These are phyloP conservation scores for Nemania sp. DNA, from an alignment of 2,329 filamentous ascomycete genomes.

Conservation along the genomic window DNA sequence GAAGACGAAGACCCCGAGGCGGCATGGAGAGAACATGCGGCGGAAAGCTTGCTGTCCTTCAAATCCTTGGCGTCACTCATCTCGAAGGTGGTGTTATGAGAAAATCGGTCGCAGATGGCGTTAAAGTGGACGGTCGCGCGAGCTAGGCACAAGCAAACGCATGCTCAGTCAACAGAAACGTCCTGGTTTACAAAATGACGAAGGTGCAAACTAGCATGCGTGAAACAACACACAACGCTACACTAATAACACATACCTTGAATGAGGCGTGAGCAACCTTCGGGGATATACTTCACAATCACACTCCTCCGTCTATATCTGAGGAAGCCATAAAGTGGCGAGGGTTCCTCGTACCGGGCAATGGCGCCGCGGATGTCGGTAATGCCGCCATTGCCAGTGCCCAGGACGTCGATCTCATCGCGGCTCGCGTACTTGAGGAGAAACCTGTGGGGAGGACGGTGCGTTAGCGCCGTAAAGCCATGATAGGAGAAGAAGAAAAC, in stretches of 20 bases:
- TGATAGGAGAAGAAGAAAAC: not conserved
- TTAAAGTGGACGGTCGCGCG: constrained; percentile 77
- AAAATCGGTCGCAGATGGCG: constrained; percentile 70
- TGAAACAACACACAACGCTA: too few species aligned
- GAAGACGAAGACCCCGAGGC: constrained; percentile 85
- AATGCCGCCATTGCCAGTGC: constrained; percentile 78
- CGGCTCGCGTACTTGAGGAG: constrained; percentile 87
- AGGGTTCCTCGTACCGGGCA: constrained; percentile 77
- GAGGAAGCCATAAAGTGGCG: constrained; percentile 89
- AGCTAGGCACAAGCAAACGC: constrained; percentile 55
- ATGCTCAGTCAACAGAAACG: constrained; percentile 27
- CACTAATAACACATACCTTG: constrained; percentile 91
- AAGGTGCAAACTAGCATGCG: too few species aligned
- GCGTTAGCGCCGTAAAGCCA: constrained; percentile 24
- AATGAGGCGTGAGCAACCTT: constrained; percentile 85
- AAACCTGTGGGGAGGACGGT: constrained; percentile 65
- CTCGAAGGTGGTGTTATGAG: constrained; percentile 82
- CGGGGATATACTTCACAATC: constrained; percentile 88
- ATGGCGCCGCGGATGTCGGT: constrained; percentile 80
- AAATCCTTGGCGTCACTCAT: constrained; percentile 76
- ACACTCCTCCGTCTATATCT: constrained; percentile 89
- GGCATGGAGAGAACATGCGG: constrained; percentile 86
- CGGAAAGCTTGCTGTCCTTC: constrained; percentile 83
- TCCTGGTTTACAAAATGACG: too few species aligned
- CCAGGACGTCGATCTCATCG: constrained; percentile 82